A percentile compares a stretch with the other conserved stretches of the same genome.
Conservation (phyloP, 1,139 yeast genomes). For the Debaryomyces psychrophilus region DNA sequence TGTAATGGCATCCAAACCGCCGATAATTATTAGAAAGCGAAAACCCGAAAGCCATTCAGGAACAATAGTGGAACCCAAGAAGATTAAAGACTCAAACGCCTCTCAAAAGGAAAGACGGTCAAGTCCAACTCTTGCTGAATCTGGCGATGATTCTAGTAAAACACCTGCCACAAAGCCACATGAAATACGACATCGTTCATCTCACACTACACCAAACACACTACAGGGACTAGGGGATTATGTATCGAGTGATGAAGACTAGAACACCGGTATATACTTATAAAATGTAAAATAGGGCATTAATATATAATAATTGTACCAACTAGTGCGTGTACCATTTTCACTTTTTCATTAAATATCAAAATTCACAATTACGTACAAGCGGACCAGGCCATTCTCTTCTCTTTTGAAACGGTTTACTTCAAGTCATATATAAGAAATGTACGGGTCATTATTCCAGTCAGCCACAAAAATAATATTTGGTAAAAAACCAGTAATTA, state of each 20-base stretch:
- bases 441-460: slow-evolving; percentile 18
- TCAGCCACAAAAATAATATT: slow-evolving; percentile 23
- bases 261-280: neutral
- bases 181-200: neutral
- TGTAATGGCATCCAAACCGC: neutral
- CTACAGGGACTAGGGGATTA: slow-evolving; percentile 10
- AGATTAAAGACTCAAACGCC: neutral
- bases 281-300: neutral
- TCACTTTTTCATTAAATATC: slow-evolving; percentile 2
- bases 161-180: neutral
- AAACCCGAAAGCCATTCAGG: neutral
- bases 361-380: neutral
- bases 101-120: neutral
- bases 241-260: slow-evolving; percentile 18
- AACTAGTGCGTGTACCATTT: slow-evolving; percentile 3
- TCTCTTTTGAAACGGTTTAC: neutral
- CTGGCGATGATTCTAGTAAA: neutral
- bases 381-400: neutral
- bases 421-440: neutral
- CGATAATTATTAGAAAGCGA: neutral
- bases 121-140: neutral
- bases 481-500: slow-evolving; percentile 23
- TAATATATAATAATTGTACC: neutral
- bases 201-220: neutral
- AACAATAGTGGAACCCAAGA: neutral